Base-by-base conservation (phyloP, 805 yeast genomes). In the Blastobotrys terrestris region DNA sequence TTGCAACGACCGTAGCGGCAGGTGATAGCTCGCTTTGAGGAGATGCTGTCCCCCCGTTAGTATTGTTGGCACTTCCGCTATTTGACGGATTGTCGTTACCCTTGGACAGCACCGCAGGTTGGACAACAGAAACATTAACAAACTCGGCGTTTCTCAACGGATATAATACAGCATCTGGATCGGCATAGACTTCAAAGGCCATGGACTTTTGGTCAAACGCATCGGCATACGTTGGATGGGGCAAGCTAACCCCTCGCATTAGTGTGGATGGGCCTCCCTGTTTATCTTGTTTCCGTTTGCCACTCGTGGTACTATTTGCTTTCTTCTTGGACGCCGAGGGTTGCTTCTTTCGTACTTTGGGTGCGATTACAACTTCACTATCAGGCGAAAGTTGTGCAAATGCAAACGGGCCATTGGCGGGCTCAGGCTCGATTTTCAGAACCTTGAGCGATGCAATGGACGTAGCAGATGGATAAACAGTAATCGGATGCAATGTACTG, bases 321-420 rank as follows among this genome's bases (percentile, higher is more conserved):
- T 11, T 40, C 43, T 26, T 54, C 58, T 16, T 50, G 44, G n/a
- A 46, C 39, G 41, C 49, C 39, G 15, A 54, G 43, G 13, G 55
- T 44, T 21, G 53, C 44, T 48, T 53, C 49, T 54, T 58, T 61
- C 67, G 56, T 62, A 58, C 62, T 64, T 69, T 83, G 0, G 98
- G 97, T 4, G 95, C 88, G 26, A 92, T 83, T 52, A 85, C 77
- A 13, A 87, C 77, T 58, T 87, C 88, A 18, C 90, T 78, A 53
- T 77, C 77, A 0, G 85, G 81, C 1, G 83, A 73, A 2, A 87
- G 66, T 55, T 77, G 75, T 0, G 87, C 84, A 66, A 65, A 72
- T 3, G 55, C 58, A 2, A 35, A 26, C 3, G 53, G 42, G 1
- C 53, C 59, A 14, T 60, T 59, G 1, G 61, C 31, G 0, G 71